Base-by-base conservation (phyloP, 805 yeast species). In the Deakozyma indianensis region DNA sequence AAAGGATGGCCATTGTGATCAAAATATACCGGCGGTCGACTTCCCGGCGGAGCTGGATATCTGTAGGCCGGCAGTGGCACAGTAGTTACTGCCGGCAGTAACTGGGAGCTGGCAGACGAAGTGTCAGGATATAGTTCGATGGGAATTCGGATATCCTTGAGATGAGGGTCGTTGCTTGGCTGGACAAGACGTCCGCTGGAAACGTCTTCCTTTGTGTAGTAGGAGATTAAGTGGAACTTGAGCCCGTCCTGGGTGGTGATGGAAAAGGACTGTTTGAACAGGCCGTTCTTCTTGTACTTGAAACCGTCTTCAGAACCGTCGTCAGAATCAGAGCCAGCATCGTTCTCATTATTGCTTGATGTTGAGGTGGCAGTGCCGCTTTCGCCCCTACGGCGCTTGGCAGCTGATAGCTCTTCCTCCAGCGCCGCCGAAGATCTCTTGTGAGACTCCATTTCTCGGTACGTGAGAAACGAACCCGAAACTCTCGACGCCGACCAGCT, bases 401-500 rank as follows among this genome's bases (percentile, higher is more conserved):
- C 58, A 20, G 38, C 18, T 7, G 38, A 9, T n/a, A n/a, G 5
- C 18, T 32, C 38, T 5, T 32, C 38, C 20, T 32, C 18, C 5
- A 11, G 20, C 7, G 28, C 28, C 38, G 11, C 18, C 5, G 38
- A 14, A 14, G 18, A 9, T 14, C 38, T 14, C 38, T 32, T 32
- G 38, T 14, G 5, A n/a, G 38, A 32, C 48, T 75, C 78, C 67
- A 78, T 71, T 56, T 81, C 86, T 44, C 74, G 70, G 58, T 80
- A 80, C 2, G 75, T 71, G 24, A 80, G 61, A 54, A 80, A 80
- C 1, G 73, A 68, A 3, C 83, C 83, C 3, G 71, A 69, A 1
- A 82, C 86, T 48, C 86, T 68, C 0, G 83, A 75, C 1, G 87
- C 83, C 48, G 77, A 69, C 88, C 90, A 81, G 27, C 72, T 68